Percentiles rank a stretch among this genome's conserved stretches.
These are phyloP conservation scores for Naganishia onofrii DNA, from an alignment of 768 basidiomycete genomes.

Conservation along the genomic window DNA sequence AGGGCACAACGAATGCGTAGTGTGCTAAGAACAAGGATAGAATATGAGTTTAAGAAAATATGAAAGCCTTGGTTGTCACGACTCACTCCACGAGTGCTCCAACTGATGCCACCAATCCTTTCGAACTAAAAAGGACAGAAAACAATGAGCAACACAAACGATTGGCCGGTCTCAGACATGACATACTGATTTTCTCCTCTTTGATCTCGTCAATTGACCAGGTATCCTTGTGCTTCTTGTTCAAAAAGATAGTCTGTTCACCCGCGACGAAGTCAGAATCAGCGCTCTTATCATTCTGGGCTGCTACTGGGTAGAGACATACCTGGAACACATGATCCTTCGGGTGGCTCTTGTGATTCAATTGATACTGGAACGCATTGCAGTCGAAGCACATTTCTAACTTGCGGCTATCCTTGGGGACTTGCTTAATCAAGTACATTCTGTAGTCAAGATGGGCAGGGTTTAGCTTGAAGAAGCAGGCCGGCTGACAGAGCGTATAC, in stretches of 20 bases:
- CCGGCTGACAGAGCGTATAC: background rate
- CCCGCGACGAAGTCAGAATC: too few relatives aligned
- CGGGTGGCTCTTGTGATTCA: constrained; percentile 42
- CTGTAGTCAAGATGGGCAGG: constrained; percentile 24
- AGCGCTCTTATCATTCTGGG: background rate
- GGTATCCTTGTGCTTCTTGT: constrained; percentile 52
- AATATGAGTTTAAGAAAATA: too few relatives aligned
- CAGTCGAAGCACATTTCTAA: constrained; percentile 55
- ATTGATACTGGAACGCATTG: constrained; percentile 50
- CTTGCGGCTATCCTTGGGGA: constrained; percentile 45
- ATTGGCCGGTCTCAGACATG: background rate
- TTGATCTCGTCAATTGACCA: constrained; percentile 54
- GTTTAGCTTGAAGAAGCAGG: background rate
- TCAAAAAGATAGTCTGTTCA: constrained; percentile 53
- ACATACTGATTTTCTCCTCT: constrained; percentile 53
- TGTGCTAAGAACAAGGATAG: constrained; percentile 30
- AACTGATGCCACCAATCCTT: constrained; percentile 55
- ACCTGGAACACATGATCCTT: constrained; percentile 54
- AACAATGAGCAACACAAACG: background rate
- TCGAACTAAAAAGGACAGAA: constrained; percentile 37
- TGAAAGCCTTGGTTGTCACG: background rate
- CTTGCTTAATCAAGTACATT: constrained; percentile 55
- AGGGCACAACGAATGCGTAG: constrained; percentile 53
- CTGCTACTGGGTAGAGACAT: background rate
- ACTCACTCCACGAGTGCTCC: constrained; percentile 27